Base-by-base conservation (phyloP, 2,329 filamentous ascomycete genomes). In the Calonectria pseudoreteaudii region DNA sequence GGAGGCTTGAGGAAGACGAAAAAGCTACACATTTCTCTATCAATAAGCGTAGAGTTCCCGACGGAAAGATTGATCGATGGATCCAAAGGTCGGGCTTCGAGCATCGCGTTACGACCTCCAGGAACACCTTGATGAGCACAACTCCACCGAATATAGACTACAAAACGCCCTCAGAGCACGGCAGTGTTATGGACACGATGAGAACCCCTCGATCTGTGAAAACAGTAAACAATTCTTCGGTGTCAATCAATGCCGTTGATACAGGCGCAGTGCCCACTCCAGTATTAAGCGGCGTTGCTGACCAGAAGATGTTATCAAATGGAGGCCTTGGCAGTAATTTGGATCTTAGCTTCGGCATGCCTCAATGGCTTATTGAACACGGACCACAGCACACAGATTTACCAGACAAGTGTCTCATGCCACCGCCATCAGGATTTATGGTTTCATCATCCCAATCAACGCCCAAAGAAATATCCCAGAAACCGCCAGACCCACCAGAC, bases 141-240 rank as follows among this genome's bases (percentile, higher is more conserved):
- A 65, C 60, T 47, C 60, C 60, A 20, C 60, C 60, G 20, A 47
- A 65, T 47, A 65, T 65, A 3, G 60, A 65, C 16, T 65, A 65
- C 41, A 65, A 47, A 16, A 65, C 60, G 14, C 60, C 60, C 3
- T 65, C 41, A 1, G 60, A 65, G 11, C 41, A 44, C 34, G 31
- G 30, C n/a, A 65, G 60, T 16, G 16, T 65, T 11, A 9, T 26
- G 1, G 60, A 47, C 3, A 31, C 60, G 8, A 3, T 38, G 14
- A 3, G 9, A n/a, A 23, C 23, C n/a, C 36, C 36, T 3, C 18
- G 10, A 28, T 28, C 26, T n/a, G 9, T 18, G 7, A 65, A 47
- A 34, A 4, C 11, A 16, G 11, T 1, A 2, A 47, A 47, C 10
- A 11, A 1, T 31, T 13, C 23, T 1, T 47, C 10, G 28, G n/a